phyloP scores from a whole-genome alignment of 306 rosid genomes.

The Boehmeria nivea region DNA sequence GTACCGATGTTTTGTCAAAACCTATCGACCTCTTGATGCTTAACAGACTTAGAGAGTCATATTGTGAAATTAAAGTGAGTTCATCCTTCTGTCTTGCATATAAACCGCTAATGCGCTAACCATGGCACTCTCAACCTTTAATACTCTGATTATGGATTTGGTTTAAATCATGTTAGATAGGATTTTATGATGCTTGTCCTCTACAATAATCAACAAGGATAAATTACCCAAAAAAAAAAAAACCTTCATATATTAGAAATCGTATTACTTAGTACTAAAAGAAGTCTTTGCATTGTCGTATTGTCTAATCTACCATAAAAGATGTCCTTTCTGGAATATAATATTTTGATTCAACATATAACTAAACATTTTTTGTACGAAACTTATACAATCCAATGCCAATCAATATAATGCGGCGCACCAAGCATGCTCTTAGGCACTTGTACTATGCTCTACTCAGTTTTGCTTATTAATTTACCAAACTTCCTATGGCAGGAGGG shows the following conservation, averaged over 20 bases:
- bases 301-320: too few species aligned
- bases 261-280: too few species aligned
- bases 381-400: too few species aligned
- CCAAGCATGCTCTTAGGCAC: too few species aligned
- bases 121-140: too few species aligned
- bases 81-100: slow-evolving; percentile 11
- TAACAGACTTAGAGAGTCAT: slow-evolving; percentile 77
- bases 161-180: not conserved
- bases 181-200: not conserved
- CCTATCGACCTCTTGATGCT: slow-evolving; percentile 80
- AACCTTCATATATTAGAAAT: too few species aligned
- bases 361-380: too few species aligned
- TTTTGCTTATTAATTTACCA: slow-evolving; percentile 8
- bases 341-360: too few species aligned
- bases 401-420: too few species aligned
- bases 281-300: too few species aligned
- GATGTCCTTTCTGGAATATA: too few species aligned
- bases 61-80: slow-evolving; percentile 85
- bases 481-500: slow-evolving; percentile 57
- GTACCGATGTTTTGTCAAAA: slow-evolving; percentile 73
- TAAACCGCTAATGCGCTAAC: not conserved
- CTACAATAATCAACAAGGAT: not conserved
- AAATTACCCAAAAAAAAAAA: too few species aligned
- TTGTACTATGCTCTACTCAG: not conserved
- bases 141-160: slow-evolving; percentile 1